phyloP scores from a whole-genome alignment of 805 yeast genomes.

The Groenewaldozyma salmanticensis region DNA sequence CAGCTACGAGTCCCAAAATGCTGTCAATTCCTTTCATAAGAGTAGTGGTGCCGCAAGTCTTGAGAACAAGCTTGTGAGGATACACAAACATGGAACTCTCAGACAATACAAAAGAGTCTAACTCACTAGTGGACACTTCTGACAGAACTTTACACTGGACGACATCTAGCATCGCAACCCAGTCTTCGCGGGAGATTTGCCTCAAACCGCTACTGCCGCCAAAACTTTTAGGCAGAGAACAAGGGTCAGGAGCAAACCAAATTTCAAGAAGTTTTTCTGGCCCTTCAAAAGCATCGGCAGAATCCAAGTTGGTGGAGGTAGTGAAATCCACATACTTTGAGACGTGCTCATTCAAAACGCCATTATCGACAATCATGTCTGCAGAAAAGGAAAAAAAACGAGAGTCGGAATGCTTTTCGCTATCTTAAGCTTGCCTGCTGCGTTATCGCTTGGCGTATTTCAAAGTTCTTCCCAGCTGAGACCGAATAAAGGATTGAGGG shows the following conservation, averaged over 20 bases:
- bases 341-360: constrained; percentile 3
- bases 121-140: constrained; percentile 48
- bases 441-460: too few species aligned
- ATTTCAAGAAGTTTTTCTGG: constrained; percentile 90
- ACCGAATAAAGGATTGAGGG: not conserved
- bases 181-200: constrained; percentile 50
- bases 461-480: not conserved
- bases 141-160: constrained; percentile 88
- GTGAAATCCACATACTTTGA: constrained; percentile 59
- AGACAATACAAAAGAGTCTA: constrained; percentile 79
- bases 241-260: constrained; percentile 61
- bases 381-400: not conserved
- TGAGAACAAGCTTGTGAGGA: constrained; percentile 73
- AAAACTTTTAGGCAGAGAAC: constrained; percentile 26
- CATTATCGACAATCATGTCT: constrained; percentile 3
- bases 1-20: constrained; percentile 43
- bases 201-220: constrained; percentile 39
- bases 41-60: constrained; percentile 96
- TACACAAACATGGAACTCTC: constrained; percentile 89
- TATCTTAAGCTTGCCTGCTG: too few species aligned
- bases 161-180: constrained; percentile 66
- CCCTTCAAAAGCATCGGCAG: constrained; percentile 91
- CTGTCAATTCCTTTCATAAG: constrained; percentile 67
- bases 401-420: too few species aligned
- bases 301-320: constrained; percentile 68